These are phyloP conservation scores for Trypanosoma cruzi DNA, from an alignment of 208 protist species.

Conservation along the genomic window DNA sequence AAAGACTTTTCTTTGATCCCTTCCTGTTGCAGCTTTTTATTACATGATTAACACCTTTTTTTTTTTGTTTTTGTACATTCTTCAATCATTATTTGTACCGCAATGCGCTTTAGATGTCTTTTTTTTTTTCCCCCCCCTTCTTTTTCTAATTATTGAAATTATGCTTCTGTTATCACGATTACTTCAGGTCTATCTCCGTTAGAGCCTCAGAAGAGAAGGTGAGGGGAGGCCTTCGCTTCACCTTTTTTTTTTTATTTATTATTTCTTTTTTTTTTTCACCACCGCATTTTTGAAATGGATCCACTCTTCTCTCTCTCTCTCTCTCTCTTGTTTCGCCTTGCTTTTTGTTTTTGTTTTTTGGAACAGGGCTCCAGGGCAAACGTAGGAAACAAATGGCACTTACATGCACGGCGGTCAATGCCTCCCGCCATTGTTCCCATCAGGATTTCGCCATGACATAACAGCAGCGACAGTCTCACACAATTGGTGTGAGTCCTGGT, in stretches of 20 bases:
- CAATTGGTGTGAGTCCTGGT: no score
- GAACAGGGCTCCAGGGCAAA: no score
- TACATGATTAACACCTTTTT: constrained; percentile 7
- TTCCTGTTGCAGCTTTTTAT: not conserved
- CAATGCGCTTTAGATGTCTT: not conserved
- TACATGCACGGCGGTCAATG: no score
- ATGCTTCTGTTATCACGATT: not conserved
- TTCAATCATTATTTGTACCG: not conserved
- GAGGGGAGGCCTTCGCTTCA: no score
- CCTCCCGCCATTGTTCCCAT: no score
- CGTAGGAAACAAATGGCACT: no score
- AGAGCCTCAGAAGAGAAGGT: not conserved
- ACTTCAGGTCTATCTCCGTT: not conserved
- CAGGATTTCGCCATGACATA: no score
- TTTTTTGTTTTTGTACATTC: constrained; percentile 27
- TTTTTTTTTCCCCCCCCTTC: not conserved
- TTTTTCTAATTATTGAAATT: not conserved
- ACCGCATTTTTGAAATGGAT: no score
- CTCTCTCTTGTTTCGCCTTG: constrained; percentile 15
- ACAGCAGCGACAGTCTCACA: no score
- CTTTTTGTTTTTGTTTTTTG: constrained; percentile 1
- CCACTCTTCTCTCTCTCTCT: no score
- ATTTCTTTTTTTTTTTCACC: no score
- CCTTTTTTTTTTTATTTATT: no score
- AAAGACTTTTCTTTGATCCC: constrained; percentile 1